Evolutionary conservation across 768 basidiomycete genomes (phyloP).

Genomic region (Leccinum boreale): DNA sequence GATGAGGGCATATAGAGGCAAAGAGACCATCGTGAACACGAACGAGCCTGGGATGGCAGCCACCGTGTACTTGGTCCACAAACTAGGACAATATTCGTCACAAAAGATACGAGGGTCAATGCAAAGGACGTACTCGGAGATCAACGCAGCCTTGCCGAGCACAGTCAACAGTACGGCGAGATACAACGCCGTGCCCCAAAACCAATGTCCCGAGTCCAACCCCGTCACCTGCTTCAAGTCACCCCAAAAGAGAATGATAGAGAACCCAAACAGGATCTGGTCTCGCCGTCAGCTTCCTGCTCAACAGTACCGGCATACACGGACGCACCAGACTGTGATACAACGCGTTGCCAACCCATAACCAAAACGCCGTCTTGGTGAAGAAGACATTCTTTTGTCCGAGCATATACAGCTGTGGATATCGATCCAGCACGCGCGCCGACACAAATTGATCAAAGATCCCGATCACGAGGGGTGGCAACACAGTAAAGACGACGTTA

Average conservation of each 20-base stretch:
- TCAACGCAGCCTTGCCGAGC: constrained; percentile 93
- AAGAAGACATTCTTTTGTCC: constrained; percentile 96
- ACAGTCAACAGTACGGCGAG: constrained; percentile 91
- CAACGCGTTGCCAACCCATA: constrained; percentile 86
- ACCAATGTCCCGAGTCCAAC: constrained; percentile 91
- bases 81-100: constrained; percentile 39
- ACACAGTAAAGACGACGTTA: constrained; percentile 93
- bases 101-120: not conserved
- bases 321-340: constrained; percentile 80
- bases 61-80: constrained; percentile 99
- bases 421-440: constrained; percentile 92
- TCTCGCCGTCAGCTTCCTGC: not conserved
- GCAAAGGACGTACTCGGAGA: constrained; percentile 80
- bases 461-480: constrained; percentile 96
- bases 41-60: constrained; percentile 98
- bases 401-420: constrained; percentile 92
- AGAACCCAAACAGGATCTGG: constrained; percentile 85
- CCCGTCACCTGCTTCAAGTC: constrained; percentile 82
- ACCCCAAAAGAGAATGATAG: constrained; percentile 89
- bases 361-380: constrained; percentile 86
- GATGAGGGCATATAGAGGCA: constrained; percentile 86
- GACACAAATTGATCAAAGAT: constrained; percentile 99
- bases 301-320: not conserved
- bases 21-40: constrained; percentile 91
- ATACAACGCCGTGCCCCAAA: constrained; percentile 98